Percentiles rank a stretch among this genome's conserved stretches.
Conservation (phyloP, 768 basidiomycete genomes). For the Agaricus sinodeliciosus region DNA sequence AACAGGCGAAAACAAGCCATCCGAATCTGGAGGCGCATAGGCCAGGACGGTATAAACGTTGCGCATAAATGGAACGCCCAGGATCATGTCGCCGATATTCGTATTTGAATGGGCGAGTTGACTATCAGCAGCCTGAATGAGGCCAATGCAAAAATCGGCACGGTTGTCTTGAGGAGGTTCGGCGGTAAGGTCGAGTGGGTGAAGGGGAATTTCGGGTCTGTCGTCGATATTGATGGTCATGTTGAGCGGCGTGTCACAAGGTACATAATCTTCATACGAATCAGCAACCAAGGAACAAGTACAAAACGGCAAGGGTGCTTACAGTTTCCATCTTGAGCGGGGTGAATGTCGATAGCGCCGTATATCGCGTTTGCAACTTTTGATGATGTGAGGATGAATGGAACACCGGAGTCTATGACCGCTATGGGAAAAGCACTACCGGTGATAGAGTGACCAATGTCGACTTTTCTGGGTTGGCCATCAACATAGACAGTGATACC, state of each 20-base stretch:
- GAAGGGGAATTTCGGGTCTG: constrained; percentile 51
- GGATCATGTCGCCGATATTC: constrained; percentile 59
- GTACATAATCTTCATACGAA: constrained; percentile 54
- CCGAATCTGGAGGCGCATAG: constrained; percentile 39
- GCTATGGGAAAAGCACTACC: constrained; percentile 50
- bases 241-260: constrained; percentile 66
- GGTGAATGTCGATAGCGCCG: constrained; percentile 60
- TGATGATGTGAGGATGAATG: constrained; percentile 55
- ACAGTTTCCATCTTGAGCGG: constrained; percentile 61
- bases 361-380: constrained; percentile 70
- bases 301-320: constrained; percentile 19
- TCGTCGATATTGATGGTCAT: constrained; percentile 57
- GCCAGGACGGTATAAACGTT: constrained; percentile 76
- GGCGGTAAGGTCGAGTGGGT: constrained; percentile 68
- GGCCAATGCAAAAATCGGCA: constrained; percentile 49
- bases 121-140: constrained; percentile 54
- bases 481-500: constrained; percentile 58
- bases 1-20: constrained; percentile 37
- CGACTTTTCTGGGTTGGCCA: constrained; percentile 31
- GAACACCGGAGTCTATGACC: constrained; percentile 68
- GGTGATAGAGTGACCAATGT: constrained; percentile 31
- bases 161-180: constrained; percentile 35
- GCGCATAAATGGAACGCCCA: constrained; percentile 74
- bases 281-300: neutral
- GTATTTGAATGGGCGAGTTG: constrained; percentile 29